Evolutionary conservation across 2,329 filamentous ascomycete genomes (phyloP).

Genomic region (Colletotrichum sp.): DNA sequence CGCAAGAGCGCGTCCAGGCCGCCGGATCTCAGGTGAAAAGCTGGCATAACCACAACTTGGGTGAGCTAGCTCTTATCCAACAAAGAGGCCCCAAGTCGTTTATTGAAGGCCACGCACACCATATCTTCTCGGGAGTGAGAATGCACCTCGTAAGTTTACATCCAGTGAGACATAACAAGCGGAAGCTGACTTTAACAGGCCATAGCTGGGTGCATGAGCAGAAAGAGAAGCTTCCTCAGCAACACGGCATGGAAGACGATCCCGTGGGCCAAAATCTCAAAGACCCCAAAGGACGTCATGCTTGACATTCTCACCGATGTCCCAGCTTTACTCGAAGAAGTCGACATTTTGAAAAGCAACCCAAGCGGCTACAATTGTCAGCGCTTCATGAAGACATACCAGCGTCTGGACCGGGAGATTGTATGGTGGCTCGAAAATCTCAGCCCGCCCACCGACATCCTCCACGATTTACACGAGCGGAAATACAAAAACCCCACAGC

Average conservation of each 20-base stretch:
- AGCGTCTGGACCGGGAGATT: neutral
- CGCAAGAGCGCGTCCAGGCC: neutral
- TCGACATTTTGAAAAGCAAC: conserved; percentile 27
- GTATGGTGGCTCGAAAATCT: neutral
- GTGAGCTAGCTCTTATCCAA: conserved; percentile 10
- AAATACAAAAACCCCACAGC: neutral
- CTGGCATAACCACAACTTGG: conserved; percentile 19
- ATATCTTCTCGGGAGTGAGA: conserved; percentile 23
- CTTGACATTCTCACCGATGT: conserved; percentile 33
- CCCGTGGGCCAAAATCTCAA: conserved; percentile 32
- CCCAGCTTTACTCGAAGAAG: conserved; percentile 27
- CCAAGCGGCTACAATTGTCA: neutral
- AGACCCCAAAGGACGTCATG: conserved; percentile 31
- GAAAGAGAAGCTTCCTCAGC: conserved; percentile 22
- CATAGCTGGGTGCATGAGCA: neutral
- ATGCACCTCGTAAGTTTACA: conserved; percentile 21
- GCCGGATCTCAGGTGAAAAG: neutral
- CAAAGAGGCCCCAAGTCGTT: neutral
- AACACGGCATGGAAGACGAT: conserved; percentile 33
- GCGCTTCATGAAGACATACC: neutral
- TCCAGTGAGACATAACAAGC: neutral
- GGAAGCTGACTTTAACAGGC: neutral
- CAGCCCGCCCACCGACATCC: neutral
- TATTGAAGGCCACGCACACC: conserved; percentile 17
- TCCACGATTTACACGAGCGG: neutral